Percentiles rank a stretch among this genome's conserved stretches.
Conservation (phyloP, 176 grass and related monocot species). For the Saccharum officinarum region DNA sequence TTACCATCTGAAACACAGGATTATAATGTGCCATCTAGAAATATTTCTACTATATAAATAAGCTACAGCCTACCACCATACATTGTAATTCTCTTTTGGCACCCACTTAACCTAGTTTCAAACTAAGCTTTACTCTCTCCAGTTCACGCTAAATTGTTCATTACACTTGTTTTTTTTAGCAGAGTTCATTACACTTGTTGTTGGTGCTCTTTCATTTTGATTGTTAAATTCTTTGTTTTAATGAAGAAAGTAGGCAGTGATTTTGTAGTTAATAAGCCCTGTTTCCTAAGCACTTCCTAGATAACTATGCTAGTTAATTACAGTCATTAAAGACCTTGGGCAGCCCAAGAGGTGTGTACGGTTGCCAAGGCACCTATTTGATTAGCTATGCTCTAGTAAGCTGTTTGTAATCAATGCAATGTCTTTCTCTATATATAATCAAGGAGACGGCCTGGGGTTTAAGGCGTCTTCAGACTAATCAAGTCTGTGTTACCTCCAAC, state of each 20-base stretch:
- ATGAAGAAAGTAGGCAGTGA: neutral
- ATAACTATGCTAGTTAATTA: too few species aligned
- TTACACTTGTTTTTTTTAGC: neutral
- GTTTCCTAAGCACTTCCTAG: too few species aligned
- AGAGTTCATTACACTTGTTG: neutral
- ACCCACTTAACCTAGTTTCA: slow-evolving; percentile 11
- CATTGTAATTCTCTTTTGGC: neutral
- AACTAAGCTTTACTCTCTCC: neutral
- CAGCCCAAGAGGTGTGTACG: too few species aligned
- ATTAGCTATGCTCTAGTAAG: too few species aligned
- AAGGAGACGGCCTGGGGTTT: too few species aligned
- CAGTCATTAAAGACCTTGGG: too few species aligned
- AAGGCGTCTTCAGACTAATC: too few species aligned
- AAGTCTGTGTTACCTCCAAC: too few species aligned
- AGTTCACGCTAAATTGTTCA: neutral
- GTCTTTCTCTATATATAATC: too few species aligned
- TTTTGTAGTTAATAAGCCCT: too few species aligned
- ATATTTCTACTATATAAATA: slow-evolving; percentile 13
- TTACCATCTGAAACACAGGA: slow-evolving; percentile 2
- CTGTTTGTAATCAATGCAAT: too few species aligned
- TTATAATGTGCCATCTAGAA: neutral
- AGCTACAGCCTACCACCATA: neutral
- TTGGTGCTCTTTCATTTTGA: neutral
- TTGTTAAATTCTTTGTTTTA: neutral
- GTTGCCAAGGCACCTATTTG: too few species aligned